A percentile compares a stretch with the other conserved stretches of the same genome.
phyloP scores from a whole-genome alignment of 2,329 filamentous ascomycete genomes.

The Fonsecaea multimorphosa region DNA sequence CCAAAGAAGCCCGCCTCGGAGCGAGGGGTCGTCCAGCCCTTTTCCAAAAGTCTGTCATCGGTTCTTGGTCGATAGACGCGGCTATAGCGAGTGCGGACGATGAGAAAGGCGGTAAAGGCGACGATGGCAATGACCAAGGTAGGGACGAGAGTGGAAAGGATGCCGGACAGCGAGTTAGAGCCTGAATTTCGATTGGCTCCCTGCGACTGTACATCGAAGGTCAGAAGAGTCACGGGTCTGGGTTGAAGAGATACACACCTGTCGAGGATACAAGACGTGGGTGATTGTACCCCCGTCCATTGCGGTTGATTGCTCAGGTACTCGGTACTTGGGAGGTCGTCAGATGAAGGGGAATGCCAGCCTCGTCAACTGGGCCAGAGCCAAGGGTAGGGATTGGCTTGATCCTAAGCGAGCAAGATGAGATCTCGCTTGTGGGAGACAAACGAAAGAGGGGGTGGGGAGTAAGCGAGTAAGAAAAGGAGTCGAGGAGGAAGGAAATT shows the following conservation, averaged over 20 bases:
- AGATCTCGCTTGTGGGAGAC: conserved; percentile 1
- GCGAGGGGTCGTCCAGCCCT: conserved; percentile 44
- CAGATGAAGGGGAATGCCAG: not conserved
- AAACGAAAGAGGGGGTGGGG: conserved; percentile 1
- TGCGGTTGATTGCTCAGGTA: not conserved
- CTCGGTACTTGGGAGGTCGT: not conserved
- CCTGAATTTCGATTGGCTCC: conserved; percentile 26
- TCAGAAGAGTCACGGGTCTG: not conserved
- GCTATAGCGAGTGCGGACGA: conserved; percentile 52
- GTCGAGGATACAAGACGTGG: conserved; percentile 32
- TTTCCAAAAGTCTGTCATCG: conserved; percentile 50
- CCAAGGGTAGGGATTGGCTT: not conserved
- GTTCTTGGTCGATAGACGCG: conserved; percentile 56
- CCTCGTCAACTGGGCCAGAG: not conserved
- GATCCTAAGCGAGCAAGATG: conserved; percentile 7
- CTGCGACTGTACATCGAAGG: conserved; percentile 19
- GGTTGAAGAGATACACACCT: conserved; percentile 19
- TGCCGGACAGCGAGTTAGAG: conserved; percentile 57
- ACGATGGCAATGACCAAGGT: conserved; percentile 52
- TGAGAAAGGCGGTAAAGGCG: conserved; percentile 54
- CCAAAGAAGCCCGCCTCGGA: conserved; percentile 32
- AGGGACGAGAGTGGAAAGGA: conserved; percentile 58
- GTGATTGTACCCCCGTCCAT: conserved; percentile 17
- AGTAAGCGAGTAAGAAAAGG: not conserved
- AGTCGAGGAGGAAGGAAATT: not conserved